Evolutionary conservation across 805 yeast species (phyloP).

Genomic region (Yamadazyma phyllophila): DNA sequence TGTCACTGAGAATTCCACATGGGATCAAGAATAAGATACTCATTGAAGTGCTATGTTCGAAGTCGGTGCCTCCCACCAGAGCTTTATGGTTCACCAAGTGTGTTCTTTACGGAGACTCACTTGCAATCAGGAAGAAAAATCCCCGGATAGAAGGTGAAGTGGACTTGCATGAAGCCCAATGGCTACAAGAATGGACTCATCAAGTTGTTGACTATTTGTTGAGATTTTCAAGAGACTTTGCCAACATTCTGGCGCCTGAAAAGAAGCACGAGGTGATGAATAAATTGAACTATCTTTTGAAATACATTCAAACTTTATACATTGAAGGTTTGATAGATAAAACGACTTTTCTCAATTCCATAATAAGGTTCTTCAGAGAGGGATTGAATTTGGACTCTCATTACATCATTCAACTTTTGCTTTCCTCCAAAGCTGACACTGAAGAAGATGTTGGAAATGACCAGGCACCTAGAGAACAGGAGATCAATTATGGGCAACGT

Average conservation of each 20-base stretch:
- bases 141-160: constrained; percentile 15
- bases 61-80: constrained; percentile 70
- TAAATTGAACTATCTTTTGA: constrained; percentile 58
- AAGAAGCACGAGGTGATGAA: constrained; percentile 42
- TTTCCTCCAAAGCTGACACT: constrained; percentile 14
- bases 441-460: constrained; percentile 21
- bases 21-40: constrained; percentile 75
- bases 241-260: constrained; percentile 23
- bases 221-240: constrained; percentile 45
- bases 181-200: constrained; percentile 90
- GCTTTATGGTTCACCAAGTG: constrained; percentile 92
- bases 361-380: constrained; percentile 50
- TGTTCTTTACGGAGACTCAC: constrained; percentile 73
- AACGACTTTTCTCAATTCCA: constrained; percentile 60
- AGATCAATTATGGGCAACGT: constrained; percentile 34
- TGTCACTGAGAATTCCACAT: constrained; percentile 83
- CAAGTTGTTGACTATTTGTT: constrained; percentile 66
- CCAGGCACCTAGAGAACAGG: constrained; percentile 16
- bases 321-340: constrained; percentile 66
- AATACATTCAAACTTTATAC: constrained; percentile 62
- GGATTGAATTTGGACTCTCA: constrained; percentile 31
- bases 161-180: constrained; percentile 47
- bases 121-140: constrained; percentile 30
- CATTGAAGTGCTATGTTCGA: constrained; percentile 67
- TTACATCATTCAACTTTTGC: constrained; percentile 23